Evolutionary conservation across 2,329 filamentous ascomycete species (phyloP), one percentile per base, ranked within the genome.

Genomic region (Hansfordia pulvinata): DNA sequence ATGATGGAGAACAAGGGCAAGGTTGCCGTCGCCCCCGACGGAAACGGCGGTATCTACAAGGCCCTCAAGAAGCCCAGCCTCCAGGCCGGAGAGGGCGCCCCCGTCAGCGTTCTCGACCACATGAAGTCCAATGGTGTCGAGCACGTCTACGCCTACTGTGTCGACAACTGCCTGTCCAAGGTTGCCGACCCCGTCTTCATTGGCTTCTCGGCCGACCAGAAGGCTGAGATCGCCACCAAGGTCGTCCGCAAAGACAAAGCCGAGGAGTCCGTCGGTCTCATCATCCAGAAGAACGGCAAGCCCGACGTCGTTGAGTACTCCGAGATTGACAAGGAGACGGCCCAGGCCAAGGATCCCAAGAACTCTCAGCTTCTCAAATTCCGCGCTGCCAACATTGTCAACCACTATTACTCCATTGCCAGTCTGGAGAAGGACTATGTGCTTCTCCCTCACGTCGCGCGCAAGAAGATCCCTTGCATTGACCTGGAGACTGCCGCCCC

Each of bases 291-390:
- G 70, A 92, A 96, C 53, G 86, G 86, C 54, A 85, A 81, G 58
- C 90, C 90, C 20, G 90, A 93, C 48, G 90, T 98, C 4, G 88
- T 98, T 28, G 90, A 98, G 61, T 98, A 98, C 66, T 93, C 85
- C 5, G 90, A 98, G 62, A 96, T 98, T 42, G 81, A 92, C 62
- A 58, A 71, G 38, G 77, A 73, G 35, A 90, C 83, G n/a, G 81
- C 88, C 31, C 83, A 92, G 56, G 88, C 86, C 38, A 72, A 77
- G 49, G 90, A 98, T 49, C 57, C 77, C 29, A 81, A 81, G 54
- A 76, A 93, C 45, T 63, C 72, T 3, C 76, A 72, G 31, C 64
- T 94, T 28, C 76, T 98, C 49, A 92, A 88, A 58, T 96, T 93
- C 75, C 80, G 90, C 35, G 88, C 90, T 31, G 90, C 88, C 47